These are phyloP conservation scores for Dendrobium officinale DNA, from an alignment of 106 monocot genomes.

Conservation along the genomic window DNA sequence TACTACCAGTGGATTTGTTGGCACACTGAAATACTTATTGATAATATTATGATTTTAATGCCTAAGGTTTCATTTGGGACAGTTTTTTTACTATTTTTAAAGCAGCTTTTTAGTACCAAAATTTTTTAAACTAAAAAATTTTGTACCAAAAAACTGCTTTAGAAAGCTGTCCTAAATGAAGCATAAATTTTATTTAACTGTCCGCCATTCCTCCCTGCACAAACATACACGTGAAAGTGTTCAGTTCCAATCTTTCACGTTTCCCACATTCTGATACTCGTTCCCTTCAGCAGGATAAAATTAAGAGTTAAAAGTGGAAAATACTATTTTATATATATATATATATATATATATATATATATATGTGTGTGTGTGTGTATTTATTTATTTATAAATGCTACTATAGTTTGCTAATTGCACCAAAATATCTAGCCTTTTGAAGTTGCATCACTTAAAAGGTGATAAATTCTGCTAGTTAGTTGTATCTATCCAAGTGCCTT, in stretches of 20 bases:
- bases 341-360: not conserved
- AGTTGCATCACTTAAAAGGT: not conserved
- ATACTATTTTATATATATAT: not conserved
- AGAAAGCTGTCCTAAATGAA: too few species aligned
- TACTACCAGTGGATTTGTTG: not conserved
- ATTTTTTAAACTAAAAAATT: too few species aligned
- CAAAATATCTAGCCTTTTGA: not conserved
- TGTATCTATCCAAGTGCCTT: not conserved
- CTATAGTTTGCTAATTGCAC: not conserved
- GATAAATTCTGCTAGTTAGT: not conserved
- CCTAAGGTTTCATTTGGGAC: too few species aligned
- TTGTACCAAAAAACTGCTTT: too few species aligned
- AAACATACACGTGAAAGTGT: too few species aligned
- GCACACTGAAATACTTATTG: not conserved
- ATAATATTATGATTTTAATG: too few species aligned
- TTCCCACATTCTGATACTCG: not conserved
- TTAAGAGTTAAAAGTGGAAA: not conserved
- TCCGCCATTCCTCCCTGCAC: too few species aligned
- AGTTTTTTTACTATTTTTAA: too few species aligned
- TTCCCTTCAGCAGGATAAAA: not conserved
- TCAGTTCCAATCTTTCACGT: not conserved
- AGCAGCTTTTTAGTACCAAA: too few species aligned
- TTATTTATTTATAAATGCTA: not conserved
- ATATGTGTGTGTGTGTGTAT: not conserved
- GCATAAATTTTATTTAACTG: too few species aligned